Evolutionary conservation across 331 rosid species (phyloP), one percentile per base, ranked within the genome.

Genomic region (Malus hybrid): DNA sequence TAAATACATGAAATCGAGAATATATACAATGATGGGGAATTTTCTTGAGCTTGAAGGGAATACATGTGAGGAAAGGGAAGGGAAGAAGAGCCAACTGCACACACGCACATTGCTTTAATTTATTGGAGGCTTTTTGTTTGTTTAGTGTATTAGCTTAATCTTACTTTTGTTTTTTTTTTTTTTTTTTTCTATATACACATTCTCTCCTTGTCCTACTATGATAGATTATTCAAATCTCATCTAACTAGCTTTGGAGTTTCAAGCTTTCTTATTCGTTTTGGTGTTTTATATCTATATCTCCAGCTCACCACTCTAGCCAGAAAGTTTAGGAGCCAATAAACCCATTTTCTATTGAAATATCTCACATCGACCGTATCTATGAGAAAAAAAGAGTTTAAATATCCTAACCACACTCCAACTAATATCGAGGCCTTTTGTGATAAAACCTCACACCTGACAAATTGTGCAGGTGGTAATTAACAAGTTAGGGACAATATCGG

Each of bases 1-100:
- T 31, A 31, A 9, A 56, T 73, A 65, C 22, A 20, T 1, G 52
- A 54, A 19, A 24, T 65, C 60, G 36, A 50, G 73, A 64, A 69
- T 54, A 65, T 55, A 72, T 73, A 82, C 81, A 67, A 82, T 82
- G 76, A 64, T 64, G 85, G 75, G 42, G 65, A 82, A 81, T 86
- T 86, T 85, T 84, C 94, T 90, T 82, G 79, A 67, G 78, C 15
- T 74, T 83, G 73, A 90, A 93, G 91, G 88, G 85, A 87, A 80
- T 46, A 77, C 81, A 84, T 78, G 80, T 67, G 85, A 79, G 69
- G 61, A 28, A n/a, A 65, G 56, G 56, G 29, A 20, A 72, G 48
- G 29, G 39, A 32, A 74, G 61, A 61, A 44, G 71, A 80, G 79
- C 64, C 83, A 63, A 69, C 66, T 27, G 42, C 82, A 73, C 80